Base-by-base conservation (phyloP, 2,329 filamentous ascomycete genomes). In the Aspergillus novoparasiticus region DNA sequence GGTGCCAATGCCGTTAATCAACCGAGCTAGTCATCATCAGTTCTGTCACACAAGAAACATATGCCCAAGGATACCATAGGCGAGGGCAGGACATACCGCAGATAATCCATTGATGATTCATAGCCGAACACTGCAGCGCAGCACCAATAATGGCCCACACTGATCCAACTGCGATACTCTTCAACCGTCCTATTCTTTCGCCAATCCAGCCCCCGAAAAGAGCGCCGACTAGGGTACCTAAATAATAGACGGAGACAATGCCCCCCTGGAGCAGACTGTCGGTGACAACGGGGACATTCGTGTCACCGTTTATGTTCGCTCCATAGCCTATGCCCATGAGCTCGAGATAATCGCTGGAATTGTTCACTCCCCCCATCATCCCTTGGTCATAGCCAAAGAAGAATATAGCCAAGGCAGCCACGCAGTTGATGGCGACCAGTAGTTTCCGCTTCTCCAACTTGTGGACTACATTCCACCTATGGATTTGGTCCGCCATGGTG, bases 81-180 rank as follows among this genome's bases (percentile, higher is more conserved):
- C 5, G 14, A 2, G 14, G 34, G 21, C 12, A 19, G 2, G 4
- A 73, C 84, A 72, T 76, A 86, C 83, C 83, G 70, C 85, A 88
- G 64, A 90, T 88, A 88, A 91, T 91, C 89, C 89, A 91, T 32
- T 84, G 79, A 50, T 85, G 80, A 67, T 90, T 90, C 77, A 86
- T 83, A 0, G 90, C 87, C 0, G 87, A 87, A 64, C 84, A 86
- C 74, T 92, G 90, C 65, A 93, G 74, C 16, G 80, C 77, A 0
- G 89, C 90, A 1, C 89, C 89, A 16, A 88, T 57, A 12, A 87
- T 81, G 2, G 82, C 85, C 86, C 85, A 89, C 2, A 81, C 69
- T 26, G 85, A 79, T 11, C 86, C 88, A 0, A 86, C 70, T 2
- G 84, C 87, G 69, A 91, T 90, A 0, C 88, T 87, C 70, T 82